phyloP scores from a whole-genome alignment of 2,329 filamentous ascomycete species.

The Chaetothyriales sp. region DNA sequence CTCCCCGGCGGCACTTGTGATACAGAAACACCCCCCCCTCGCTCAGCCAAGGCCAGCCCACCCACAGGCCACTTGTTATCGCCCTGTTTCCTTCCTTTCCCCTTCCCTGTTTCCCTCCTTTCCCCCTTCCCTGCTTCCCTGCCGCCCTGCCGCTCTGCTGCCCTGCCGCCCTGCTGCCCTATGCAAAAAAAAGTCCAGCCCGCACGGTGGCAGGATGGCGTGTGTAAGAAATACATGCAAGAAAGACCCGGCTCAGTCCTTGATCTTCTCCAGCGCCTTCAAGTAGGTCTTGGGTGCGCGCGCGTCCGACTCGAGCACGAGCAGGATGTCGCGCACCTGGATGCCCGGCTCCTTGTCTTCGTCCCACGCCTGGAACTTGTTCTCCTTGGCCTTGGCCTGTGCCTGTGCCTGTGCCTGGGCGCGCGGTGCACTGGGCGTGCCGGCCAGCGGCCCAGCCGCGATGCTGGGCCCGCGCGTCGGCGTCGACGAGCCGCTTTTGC shows the following conservation, averaged over 20 bases:
- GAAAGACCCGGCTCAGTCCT: not conserved
- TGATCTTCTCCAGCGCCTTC: conserved; percentile 23
- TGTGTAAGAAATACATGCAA: not conserved
- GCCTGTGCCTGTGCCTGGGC: conserved; percentile 16
- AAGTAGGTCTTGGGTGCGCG: conserved; percentile 32
- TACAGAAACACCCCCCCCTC: no score
- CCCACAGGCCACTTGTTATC: no score
- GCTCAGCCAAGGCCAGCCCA: no score
- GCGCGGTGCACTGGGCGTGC: conserved; percentile 10
- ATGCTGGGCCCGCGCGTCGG: conserved; percentile 7
- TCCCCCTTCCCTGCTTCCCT: no score
- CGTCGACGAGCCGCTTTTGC: conserved; percentile 20
- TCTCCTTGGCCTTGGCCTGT: conserved; percentile 28
- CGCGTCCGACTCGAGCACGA: conserved; percentile 66
- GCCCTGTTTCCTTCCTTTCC: no score
- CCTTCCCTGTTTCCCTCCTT: no score
- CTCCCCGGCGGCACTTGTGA: not conserved
- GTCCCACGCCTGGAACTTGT: conserved; percentile 58
- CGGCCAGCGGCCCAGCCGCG: conserved; percentile 7
- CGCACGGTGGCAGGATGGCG: not conserved
- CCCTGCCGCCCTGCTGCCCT: not conserved
- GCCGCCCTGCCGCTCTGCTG: no score
- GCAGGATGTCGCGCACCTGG: conserved; percentile 70
- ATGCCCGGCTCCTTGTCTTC: conserved; percentile 69
- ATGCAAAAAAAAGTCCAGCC: not conserved